Conservation (phyloP, 495 filamentous ascomycete species). For the Penicillium silybi region DNA sequence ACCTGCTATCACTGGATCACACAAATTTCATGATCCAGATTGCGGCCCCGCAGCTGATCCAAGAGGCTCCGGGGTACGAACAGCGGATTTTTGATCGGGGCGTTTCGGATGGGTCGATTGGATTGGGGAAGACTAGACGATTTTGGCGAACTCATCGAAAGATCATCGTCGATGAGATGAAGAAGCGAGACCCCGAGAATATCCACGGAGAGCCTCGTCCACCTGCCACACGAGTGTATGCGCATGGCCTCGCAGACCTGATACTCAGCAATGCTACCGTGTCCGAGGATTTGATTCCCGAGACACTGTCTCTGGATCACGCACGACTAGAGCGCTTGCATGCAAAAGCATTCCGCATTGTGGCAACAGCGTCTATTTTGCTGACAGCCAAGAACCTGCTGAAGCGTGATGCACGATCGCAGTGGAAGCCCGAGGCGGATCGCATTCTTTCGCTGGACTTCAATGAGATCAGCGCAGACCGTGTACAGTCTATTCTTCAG, state of each 20-base stretch:
- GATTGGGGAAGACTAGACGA: slow-evolving; percentile 52
- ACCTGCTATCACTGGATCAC: slow-evolving; percentile 90
- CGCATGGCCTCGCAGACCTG: slow-evolving; percentile 64
- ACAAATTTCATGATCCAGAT: slow-evolving; percentile 88
- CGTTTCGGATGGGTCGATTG: slow-evolving; percentile 59
- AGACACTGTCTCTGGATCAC: slow-evolving; percentile 79
- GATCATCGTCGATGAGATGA: slow-evolving; percentile 66
- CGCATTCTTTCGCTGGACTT: slow-evolving; percentile 63
- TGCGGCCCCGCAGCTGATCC: slow-evolving; percentile 74
- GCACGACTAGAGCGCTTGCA: slow-evolving; percentile 66
- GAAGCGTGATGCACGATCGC: slow-evolving; percentile 82
- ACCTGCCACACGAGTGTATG: slow-evolving; percentile 64
- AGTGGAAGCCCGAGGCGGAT: slow-evolving; percentile 84
- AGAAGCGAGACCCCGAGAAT: slow-evolving; percentile 68
- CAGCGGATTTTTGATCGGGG: slow-evolving; percentile 68
- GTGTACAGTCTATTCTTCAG: slow-evolving; percentile 75
- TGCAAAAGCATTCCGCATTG: slow-evolving; percentile 64
- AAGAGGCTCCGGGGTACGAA: slow-evolving; percentile 79
- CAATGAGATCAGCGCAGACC: slow-evolving; percentile 51
- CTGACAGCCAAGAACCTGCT: slow-evolving; percentile 93
- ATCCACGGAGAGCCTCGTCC: slow-evolving; percentile 46
- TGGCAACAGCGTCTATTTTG: slow-evolving; percentile 76
- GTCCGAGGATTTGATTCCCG: slow-evolving; percentile 61
- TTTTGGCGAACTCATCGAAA: slow-evolving; percentile 71
- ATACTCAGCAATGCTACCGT: slow-evolving; percentile 58